Evolutionary conservation across 2,329 filamentous ascomycete genomes (phyloP).

Genomic region (Colletotrichum plurivorum): DNA sequence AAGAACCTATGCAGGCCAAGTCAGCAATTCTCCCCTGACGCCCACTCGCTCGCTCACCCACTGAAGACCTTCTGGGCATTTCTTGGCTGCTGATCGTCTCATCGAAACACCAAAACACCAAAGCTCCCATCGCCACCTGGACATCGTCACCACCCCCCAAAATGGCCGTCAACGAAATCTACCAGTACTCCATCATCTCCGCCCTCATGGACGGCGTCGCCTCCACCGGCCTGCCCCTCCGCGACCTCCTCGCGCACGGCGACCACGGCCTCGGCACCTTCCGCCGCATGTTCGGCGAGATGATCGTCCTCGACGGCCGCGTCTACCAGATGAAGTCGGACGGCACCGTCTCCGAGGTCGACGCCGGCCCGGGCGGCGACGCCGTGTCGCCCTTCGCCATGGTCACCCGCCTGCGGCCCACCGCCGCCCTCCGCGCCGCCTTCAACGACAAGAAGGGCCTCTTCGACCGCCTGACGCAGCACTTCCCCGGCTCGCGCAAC

Average conservation of each 20-base stretch:
- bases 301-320: constrained; percentile 51
- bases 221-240: constrained; percentile 48
- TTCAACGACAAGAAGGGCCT: constrained; percentile 49
- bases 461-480: constrained; percentile 37
- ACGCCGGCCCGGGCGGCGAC: constrained; percentile 37
- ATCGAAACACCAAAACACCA: too few relatives aligned
- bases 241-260: constrained; percentile 48
- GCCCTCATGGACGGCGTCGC: constrained; percentile 54
- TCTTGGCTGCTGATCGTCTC: neutral
- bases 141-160: neutral
- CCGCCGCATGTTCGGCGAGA: constrained; percentile 51
- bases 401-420: constrained; percentile 50
- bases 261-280: constrained; percentile 54
- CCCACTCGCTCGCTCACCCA: neutral
- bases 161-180: constrained; percentile 52
- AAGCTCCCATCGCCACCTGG: too few relatives aligned
- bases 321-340: constrained; percentile 54
- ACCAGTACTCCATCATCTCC: constrained; percentile 52
- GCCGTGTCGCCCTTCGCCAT: constrained; percentile 52
- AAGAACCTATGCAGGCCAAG: too few relatives aligned
- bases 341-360: constrained; percentile 46
- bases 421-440: constrained; percentile 34
- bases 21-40: too few relatives aligned
- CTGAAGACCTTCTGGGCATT: neutral
- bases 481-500: constrained; percentile 47